Base-by-base conservation (phyloP, 2,329 filamentous ascomycete genomes). In the Aspergillus persii region DNA sequence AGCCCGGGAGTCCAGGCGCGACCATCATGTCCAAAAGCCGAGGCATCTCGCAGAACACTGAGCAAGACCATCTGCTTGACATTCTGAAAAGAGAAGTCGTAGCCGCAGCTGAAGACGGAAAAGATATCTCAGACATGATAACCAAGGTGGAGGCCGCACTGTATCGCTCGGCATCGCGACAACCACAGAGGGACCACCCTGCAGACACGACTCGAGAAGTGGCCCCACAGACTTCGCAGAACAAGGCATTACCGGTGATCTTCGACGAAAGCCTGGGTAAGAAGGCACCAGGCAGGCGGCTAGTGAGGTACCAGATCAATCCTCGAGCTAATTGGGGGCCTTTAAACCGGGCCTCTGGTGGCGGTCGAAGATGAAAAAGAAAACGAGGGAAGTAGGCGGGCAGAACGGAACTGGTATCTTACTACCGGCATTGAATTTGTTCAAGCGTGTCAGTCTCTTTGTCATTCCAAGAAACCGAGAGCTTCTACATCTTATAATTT, bases 301-400 rank as follows among this genome's bases (percentile, higher is more conserved):
- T 96, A 50, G 87, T 96, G 56, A 83, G 94, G 63, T 99, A 97
- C 75, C 95, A 96, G 79, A 79, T 88, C 61, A 98, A 98, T 72
- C 95, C 95, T 50, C 82, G 89, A 60, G 88, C 92, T 70, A 95
- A 98, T 74, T 99, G 95, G 95, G 95, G 95, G 0, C 95, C 95
- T 1, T 86, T 96, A 86, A 79, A 72, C 59, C 75, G 77, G 41
- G 79, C 79, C 6, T 64, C 67, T 26, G 66, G 67, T 3, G 58
- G 61, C 23, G 53, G 55, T 51, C 63, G 57, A 52, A 27, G 27
- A 29, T 31, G 41, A 46, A 27, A 26, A 47, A 23, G 8, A 47
- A 12, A 6, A 41, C 18, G 18, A 41, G 5, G 36, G 15, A 12
- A 15, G 12, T 6, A 4, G 15, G 36, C 15, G n/a, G n/a, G 36